phyloP scores from a whole-genome alignment of 1,139 yeast species.

The Williopsis jadinii region DNA sequence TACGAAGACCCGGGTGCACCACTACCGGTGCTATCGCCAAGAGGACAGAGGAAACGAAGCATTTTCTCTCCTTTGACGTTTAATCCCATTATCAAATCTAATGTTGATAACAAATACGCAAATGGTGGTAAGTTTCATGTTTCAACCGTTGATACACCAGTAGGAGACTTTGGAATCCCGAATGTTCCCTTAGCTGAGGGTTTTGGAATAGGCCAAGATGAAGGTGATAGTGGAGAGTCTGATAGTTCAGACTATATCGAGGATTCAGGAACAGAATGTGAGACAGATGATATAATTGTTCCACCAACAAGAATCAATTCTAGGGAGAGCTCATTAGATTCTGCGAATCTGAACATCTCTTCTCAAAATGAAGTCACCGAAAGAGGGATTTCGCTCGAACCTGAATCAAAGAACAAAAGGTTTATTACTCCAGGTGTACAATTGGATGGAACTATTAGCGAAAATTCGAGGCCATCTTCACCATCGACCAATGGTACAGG shows the following conservation, averaged over 20 bases:
- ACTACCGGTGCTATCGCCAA: slow-evolving; percentile 60
- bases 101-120: slow-evolving; percentile 76
- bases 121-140: slow-evolving; percentile 83
- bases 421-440: slow-evolving; percentile 4
- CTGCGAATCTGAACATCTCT: not conserved
- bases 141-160: slow-evolving; percentile 19
- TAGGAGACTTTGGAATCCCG: slow-evolving; percentile 11
- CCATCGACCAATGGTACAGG: slow-evolving; percentile 16
- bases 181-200: slow-evolving; percentile 13
- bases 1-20: slow-evolving; percentile 84
- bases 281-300: not conserved
- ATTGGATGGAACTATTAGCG: not conserved
- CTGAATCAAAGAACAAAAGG: slow-evolving; percentile 14
- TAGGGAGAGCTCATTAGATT: not conserved
- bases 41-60: slow-evolving; percentile 36
- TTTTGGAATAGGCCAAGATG: slow-evolving; percentile 20
- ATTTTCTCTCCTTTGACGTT: slow-evolving; percentile 76
- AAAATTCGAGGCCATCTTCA: not conserved
- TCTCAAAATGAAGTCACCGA: not conserved
- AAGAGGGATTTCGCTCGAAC: slow-evolving; percentile 9
- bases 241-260: slow-evolving; percentile 16
- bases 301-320: not conserved
- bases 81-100: slow-evolving; percentile 68
- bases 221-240: slow-evolving; percentile 20
- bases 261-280: slow-evolving; percentile 3